These are phyloP conservation scores for Saccharomycopsis babjevae DNA, from an alignment of 805 yeast species.

Conservation along the genomic window DNA sequence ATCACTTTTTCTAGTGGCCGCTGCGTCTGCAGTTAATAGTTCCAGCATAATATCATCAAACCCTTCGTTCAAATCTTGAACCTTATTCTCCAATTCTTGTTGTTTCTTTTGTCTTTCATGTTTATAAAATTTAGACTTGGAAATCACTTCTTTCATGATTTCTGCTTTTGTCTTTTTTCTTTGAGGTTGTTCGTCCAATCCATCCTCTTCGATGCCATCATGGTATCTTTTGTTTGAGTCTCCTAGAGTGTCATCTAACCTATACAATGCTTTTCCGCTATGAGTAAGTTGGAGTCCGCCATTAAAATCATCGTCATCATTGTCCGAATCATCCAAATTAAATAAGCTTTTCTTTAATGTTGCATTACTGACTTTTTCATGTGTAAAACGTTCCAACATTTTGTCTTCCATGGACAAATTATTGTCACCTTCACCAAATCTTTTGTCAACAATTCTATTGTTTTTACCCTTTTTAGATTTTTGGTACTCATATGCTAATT, in stretches of 20 bases:
- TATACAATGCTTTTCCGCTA: slow-evolving; percentile 50
- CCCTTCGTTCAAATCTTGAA: slow-evolving; percentile 61
- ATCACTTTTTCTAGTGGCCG: slow-evolving; percentile 17
- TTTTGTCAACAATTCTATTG: slow-evolving; percentile 74
- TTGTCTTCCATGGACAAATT: slow-evolving; percentile 77
- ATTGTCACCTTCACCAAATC: slow-evolving; percentile 82
- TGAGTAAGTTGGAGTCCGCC: slow-evolving; percentile 53
- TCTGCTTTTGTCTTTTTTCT: slow-evolving; percentile 71
- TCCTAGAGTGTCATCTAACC: slow-evolving; percentile 23
- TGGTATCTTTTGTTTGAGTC: slow-evolving; percentile 17
- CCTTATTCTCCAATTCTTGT: slow-evolving; percentile 47
- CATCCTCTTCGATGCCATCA: slow-evolving; percentile 30
- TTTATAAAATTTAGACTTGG: slow-evolving; percentile 70
- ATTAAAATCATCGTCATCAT: slow-evolving; percentile 29
- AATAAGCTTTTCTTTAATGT: slow-evolving; percentile 45
- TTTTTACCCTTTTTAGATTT: slow-evolving; percentile 54
- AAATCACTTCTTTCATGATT: slow-evolving; percentile 77
- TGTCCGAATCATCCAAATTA: slow-evolving; percentile 65
- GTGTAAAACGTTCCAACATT: slow-evolving; percentile 90
- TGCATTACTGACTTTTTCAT: slow-evolving; percentile 63
- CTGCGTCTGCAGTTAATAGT: slow-evolving; percentile 25
- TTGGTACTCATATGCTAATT: slow-evolving; percentile 52
- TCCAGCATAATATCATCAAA: slow-evolving; percentile 62
- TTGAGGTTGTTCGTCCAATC: slow-evolving; percentile 33
- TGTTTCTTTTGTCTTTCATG: slow-evolving; percentile 64